Base-by-base conservation (phyloP, 495 filamentous ascomycete genomes). In the Aspergillus taichungensis region DNA sequence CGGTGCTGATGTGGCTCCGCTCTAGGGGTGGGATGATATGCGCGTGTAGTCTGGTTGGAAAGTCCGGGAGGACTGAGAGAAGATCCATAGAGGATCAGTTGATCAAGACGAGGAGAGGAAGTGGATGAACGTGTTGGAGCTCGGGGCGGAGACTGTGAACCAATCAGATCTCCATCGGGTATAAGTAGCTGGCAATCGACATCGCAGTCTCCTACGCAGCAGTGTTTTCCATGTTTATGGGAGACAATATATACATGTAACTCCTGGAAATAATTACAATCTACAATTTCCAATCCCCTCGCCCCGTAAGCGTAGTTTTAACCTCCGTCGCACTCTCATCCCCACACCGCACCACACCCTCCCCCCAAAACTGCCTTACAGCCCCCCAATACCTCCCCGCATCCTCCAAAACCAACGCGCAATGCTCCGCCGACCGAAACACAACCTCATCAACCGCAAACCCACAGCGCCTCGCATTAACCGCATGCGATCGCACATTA, bases 21-120 rank as follows among this genome's bases (percentile, higher is more conserved):
- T 96, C 90, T 31, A 96, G 72, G 1, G 82, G 81, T 1, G 87
- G 83, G 18, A 96, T 68, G 12, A 96, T 82, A 55, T 83, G 79
- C 5, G 80, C 71, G 61, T 80, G 88, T 13, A 70, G 61, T 55
- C 77, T 75, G 45, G 78, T 79, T 51, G 77, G 68, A 67, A 95
- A 94, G 65, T 75, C 68, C 53, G 92, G 92, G 41, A 95, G 80
- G 60, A 90, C 77, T 60, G 77, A 72, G 57, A 82, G 70, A 50
- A 98, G 85, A 80, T 98, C 91, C 63, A 88, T 92, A 58, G 42
- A 53, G 34, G 43, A n/a, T 52, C 18, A 24, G 18, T 24, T 24
- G 1, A 24, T 24, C 18, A 4, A 24, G 18, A 36, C 46, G 47
- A 34, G 18, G 45, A 37, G 30, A 37, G 30, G 13, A 32, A 43